Evolutionary conservation across 2,329 filamentous ascomycete genomes (phyloP).

Genomic region (Pyrenophora teres): DNA sequence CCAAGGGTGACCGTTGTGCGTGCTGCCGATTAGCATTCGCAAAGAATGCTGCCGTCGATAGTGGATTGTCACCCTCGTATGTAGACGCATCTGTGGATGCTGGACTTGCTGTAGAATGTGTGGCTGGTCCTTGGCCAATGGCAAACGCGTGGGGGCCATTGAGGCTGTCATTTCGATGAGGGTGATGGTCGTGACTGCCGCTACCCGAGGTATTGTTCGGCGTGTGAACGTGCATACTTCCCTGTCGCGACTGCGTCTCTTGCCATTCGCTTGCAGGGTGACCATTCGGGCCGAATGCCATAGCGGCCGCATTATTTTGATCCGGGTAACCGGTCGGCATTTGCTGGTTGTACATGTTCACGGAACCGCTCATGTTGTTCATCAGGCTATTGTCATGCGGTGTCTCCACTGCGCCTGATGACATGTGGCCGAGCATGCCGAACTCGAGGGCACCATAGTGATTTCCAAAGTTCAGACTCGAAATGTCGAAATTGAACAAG

Average conservation of each 20-base stretch:
- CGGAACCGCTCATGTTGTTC: constrained; percentile 39
- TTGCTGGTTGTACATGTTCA: constrained; percentile 48
- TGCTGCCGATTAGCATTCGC: constrained; percentile 40
- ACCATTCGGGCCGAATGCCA: constrained; percentile 35
- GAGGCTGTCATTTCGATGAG: constrained; percentile 40
- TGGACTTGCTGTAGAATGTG: constrained; percentile 63
- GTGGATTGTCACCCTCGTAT: constrained; percentile 53
- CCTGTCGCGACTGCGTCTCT: constrained; percentile 48
- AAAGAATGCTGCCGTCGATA: constrained; percentile 44
- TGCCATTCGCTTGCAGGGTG: constrained; percentile 45
- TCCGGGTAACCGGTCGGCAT: constrained; percentile 40
- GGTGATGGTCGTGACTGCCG: constrained; percentile 34
- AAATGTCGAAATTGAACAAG: constrained; percentile 93
- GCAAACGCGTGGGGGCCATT: constrained; percentile 62
- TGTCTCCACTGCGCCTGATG: constrained; percentile 82
- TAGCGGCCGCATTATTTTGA: constrained; percentile 33
- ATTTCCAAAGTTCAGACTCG: constrained; percentile 92
- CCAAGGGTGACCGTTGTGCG: constrained; percentile 34
- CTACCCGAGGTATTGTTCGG: constrained; percentile 50
- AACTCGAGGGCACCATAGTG: constrained; percentile 96
- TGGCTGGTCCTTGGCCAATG: constrained; percentile 62
- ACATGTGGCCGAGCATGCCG: constrained; percentile 95
- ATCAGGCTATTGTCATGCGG: constrained; percentile 62
- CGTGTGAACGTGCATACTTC: constrained; percentile 51
- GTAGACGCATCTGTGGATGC: constrained; percentile 50